phyloP scores from a whole-genome alignment of 768 basidiomycete species.

The Hirschioporus abietinus region DNA sequence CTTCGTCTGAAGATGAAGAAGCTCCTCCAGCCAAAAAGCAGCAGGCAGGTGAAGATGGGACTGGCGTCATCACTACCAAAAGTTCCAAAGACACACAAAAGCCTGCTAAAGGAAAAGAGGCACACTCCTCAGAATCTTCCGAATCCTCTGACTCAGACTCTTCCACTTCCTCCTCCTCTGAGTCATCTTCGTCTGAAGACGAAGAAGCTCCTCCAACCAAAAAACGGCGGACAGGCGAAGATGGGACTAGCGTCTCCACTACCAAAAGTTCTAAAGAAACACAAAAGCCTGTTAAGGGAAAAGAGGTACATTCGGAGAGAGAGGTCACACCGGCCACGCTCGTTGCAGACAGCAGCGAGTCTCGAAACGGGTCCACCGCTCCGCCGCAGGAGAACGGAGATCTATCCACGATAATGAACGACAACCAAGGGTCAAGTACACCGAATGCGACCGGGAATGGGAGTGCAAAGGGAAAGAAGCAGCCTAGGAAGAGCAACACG shows the following conservation, averaged over 20 bases:
- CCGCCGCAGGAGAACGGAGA: neutral
- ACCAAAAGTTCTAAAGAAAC: slow-evolving; percentile 22
- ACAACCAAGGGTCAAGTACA: neutral
- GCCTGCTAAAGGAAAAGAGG: slow-evolving; percentile 13
- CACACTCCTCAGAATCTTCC: slow-evolving; percentile 14
- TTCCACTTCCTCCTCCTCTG: slow-evolving; percentile 20
- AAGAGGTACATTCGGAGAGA: slow-evolving; percentile 15
- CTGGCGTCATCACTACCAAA: slow-evolving; percentile 41
- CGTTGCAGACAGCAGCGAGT: neutral
- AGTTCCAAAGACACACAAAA: slow-evolving; percentile 11
- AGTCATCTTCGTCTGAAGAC: slow-evolving; percentile 10
- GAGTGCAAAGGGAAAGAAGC: slow-evolving; percentile 29
- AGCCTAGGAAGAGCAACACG: slow-evolving; percentile 39
- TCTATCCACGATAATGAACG: neutral
- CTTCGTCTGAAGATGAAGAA: slow-evolving; percentile 11
- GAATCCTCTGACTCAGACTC: slow-evolving; percentile 17
- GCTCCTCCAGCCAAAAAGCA: slow-evolving; percentile 53
- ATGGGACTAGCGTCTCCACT: slow-evolving; percentile 44
- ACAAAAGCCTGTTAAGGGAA: slow-evolving; percentile 10
- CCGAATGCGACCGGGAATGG: slow-evolving; percentile 16
- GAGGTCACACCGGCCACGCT: slow-evolving; percentile 7
- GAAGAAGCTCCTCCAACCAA: slow-evolving; percentile 38
- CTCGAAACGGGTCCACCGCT: neutral
- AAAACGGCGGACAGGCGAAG: slow-evolving; percentile 51
- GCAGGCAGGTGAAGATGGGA: slow-evolving; percentile 45